These are phyloP conservation scores for Sphagnum fallax DNA, from an alignment of 228 moss, liverwort and hornwort species.

Conservation along the genomic window DNA sequence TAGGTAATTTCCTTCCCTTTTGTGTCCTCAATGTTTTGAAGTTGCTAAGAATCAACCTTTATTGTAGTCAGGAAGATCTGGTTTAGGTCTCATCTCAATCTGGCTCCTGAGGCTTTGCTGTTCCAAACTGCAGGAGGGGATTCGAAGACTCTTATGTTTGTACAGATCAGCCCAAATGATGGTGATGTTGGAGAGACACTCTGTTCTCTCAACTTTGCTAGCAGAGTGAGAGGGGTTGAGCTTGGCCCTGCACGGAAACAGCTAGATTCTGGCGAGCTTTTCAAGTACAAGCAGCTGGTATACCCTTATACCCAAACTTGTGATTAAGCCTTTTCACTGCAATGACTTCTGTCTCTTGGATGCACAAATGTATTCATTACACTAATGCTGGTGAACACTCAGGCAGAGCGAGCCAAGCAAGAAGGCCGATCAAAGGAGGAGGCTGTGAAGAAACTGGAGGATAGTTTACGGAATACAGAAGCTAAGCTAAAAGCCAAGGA, in stretches of 20 bases:
- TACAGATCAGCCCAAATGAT: slow-evolving; percentile 96
- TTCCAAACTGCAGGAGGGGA: slow-evolving; percentile 61
- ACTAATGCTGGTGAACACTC: neutral
- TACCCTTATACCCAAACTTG: neutral
- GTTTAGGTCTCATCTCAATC: no score
- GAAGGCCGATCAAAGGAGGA: slow-evolving; percentile 76
- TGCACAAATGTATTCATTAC: neutral
- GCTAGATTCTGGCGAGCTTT: slow-evolving; percentile 85
- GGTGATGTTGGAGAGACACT: slow-evolving; percentile 76
- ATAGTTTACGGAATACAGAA: slow-evolving; percentile 59
- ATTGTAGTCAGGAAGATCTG: no score
- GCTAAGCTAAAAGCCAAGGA: slow-evolving; percentile 76
- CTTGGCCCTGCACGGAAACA: slow-evolving; percentile 92
- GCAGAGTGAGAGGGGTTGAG: slow-evolving; percentile 94
- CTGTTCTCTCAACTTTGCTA: slow-evolving; percentile 92
- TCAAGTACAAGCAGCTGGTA: slow-evolving; percentile 98
- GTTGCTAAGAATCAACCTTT: neutral
- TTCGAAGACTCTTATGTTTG: slow-evolving; percentile 93
- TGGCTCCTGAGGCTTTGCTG: no score
- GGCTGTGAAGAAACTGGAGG: slow-evolving; percentile 65
- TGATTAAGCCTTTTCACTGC: neutral
- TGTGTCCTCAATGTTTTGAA: neutral
- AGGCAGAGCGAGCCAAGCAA: slow-evolving; percentile 89
- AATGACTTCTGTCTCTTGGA: neutral
- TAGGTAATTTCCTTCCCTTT: slow-evolving; percentile 37